These are phyloP conservation scores for Viola odorata DNA, from an alignment of 345 rosid species.

Conservation along the genomic window DNA sequence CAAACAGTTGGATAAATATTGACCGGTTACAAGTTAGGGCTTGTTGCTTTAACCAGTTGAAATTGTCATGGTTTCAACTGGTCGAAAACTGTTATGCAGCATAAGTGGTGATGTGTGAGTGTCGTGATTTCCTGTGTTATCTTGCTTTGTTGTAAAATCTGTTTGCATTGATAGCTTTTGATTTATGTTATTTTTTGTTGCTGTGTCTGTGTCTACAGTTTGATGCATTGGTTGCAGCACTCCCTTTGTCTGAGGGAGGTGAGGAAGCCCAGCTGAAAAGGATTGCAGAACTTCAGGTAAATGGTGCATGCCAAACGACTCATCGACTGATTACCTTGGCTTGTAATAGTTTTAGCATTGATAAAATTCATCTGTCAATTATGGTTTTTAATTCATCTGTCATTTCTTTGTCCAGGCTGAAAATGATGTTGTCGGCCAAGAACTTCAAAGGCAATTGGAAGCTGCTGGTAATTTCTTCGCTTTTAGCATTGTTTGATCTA, in stretches of 20 bases:
- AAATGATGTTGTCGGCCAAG: conserved; percentile 76
- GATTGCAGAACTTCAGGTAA: conserved; percentile 73
- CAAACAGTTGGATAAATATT: no score
- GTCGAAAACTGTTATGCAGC: no score
- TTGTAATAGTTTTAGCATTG: not conserved
- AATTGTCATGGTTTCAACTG: no score
- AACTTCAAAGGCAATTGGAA: conserved; percentile 86
- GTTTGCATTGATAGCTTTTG: no score
- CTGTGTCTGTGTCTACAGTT: conserved; percentile 51
- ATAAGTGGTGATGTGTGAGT: no score
- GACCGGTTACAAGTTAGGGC: no score
- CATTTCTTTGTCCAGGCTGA: conserved; percentile 45
- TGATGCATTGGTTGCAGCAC: conserved; percentile 86
- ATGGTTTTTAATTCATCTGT: not conserved
- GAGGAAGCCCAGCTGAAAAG: conserved; percentile 86
- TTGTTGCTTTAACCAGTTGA: no score
- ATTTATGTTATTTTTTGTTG: conserved; percentile 1
- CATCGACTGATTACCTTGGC: not conserved
- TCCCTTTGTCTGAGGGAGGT: conserved; percentile 83
- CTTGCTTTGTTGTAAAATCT: no score
- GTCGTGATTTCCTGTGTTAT: no score
- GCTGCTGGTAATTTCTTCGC: conserved; percentile 59
- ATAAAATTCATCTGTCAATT: not conserved
- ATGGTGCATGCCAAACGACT: not conserved
- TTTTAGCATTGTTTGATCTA: not conserved